phyloP scores from a whole-genome alignment of 176 grass and related monocot species.

The Rhynchospora tenuis region DNA sequence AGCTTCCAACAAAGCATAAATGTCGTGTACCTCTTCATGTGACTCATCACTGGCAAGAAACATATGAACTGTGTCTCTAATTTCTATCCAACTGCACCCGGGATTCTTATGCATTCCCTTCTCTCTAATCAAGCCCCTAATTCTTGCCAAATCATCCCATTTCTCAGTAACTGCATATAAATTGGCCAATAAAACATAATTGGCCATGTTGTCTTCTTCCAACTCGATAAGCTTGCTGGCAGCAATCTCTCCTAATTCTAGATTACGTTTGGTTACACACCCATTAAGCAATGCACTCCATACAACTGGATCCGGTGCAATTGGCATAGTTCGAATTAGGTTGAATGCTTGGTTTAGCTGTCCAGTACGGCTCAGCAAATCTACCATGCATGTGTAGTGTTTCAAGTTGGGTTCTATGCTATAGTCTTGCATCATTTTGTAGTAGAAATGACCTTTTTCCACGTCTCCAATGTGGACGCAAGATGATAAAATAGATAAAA shows the following conservation, averaged over 20 bases:
- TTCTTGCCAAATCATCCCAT: conserved; percentile 27
- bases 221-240: conserved; percentile 19
- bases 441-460: conserved; percentile 24
- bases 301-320: conserved; percentile 14
- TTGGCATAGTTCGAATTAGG: conserved; percentile 24
- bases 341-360: conserved; percentile 24
- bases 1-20: conserved; percentile 15
- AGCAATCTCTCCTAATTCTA: conserved; percentile 26
- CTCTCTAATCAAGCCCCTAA: conserved; percentile 17
- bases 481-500: conserved; percentile 27
- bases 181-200: conserved; percentile 31
- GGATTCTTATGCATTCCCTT: conserved; percentile 32
- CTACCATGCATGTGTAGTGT: conserved; percentile 32
- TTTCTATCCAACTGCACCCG: conserved; percentile 31
- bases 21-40: background rate
- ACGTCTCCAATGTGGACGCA: conserved; percentile 21
- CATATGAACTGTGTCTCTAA: conserved; percentile 23
- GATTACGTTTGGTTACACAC: conserved; percentile 20
- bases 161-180: conserved; percentile 21
- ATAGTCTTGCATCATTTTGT: conserved; percentile 24
- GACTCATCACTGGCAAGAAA: conserved; percentile 28
- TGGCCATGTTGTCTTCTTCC: conserved; percentile 25
- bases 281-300: conserved; percentile 26
- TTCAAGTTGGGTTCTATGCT: conserved; percentile 22
- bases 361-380: conserved; percentile 25